phyloP scores from a whole-genome alignment of 176 grass and related monocot species.

The Musa acuminata region DNA sequence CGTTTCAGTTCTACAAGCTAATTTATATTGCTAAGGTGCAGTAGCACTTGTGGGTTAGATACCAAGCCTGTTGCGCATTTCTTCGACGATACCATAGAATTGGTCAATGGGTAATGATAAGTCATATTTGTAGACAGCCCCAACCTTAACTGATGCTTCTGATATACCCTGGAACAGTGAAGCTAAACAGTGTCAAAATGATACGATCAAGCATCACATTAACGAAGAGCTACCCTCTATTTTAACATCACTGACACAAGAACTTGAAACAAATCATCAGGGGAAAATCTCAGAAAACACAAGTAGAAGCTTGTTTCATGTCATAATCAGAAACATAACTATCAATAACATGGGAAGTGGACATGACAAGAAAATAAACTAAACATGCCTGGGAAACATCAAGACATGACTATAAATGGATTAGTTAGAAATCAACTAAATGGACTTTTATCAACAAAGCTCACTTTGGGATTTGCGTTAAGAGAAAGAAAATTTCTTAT shows the following conservation, averaged over 20 bases:
- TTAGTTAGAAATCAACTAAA: background rate
- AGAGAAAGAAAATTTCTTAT: no score
- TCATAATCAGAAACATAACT: background rate
- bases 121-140: slow-evolving; percentile 93
- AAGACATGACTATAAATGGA: background rate
- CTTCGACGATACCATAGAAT: slow-evolving; percentile 79
- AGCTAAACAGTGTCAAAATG: background rate
- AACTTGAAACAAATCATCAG: no score
- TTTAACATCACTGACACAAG: no score
- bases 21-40: background rate
- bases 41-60: slow-evolving; percentile 5
- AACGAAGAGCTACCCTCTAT: background rate
- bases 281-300: no score
- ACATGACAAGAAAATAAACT: background rate
- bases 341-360: background rate
- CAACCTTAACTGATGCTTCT: slow-evolving; percentile 80
- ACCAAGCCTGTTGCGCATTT: slow-evolving; percentile 84
- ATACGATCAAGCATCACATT: background rate
- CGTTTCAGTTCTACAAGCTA: background rate
- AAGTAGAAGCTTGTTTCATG: background rate
- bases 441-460: background rate
- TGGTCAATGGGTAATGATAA: slow-evolving; percentile 74
- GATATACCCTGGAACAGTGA: slow-evolving; percentile 63
- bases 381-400: background rate
- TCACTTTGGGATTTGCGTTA: no score